Conservation (phyloP, 2,329 filamentous ascomycete species). For the Chaetomium sp. region DNA sequence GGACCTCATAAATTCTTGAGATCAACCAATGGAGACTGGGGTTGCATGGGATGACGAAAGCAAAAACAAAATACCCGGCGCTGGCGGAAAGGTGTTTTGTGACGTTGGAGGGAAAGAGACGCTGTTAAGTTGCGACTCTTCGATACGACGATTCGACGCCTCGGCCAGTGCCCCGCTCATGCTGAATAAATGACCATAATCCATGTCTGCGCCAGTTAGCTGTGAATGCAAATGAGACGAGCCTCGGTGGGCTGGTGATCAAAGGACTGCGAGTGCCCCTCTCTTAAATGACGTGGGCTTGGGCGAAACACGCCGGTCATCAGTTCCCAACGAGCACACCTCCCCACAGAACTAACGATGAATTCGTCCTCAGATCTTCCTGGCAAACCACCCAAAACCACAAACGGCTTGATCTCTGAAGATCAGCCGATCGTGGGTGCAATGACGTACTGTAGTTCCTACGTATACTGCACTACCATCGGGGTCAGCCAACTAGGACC, state of each 20-base stretch:
- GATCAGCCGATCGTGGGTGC: too few relatives aligned
- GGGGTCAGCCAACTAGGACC: too few relatives aligned
- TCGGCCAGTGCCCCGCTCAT: slow-evolving; percentile 16
- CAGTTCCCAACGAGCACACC: too few relatives aligned
- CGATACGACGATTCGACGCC: slow-evolving; percentile 14
- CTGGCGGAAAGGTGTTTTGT: slow-evolving; percentile 18
- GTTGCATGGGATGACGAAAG: slow-evolving; percentile 26
- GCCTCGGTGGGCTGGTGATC: slow-evolving; percentile 1
- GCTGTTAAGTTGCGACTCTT: slow-evolving; percentile 12
- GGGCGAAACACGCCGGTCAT: too few relatives aligned
- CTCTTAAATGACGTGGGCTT: too few relatives aligned
- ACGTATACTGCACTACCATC: too few relatives aligned
- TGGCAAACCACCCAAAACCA: too few relatives aligned
- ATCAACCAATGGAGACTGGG: slow-evolving; percentile 28
- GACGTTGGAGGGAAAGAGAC: slow-evolving; percentile 18
- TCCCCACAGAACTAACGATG: too few relatives aligned
- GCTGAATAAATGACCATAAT: slow-evolving; percentile 23
- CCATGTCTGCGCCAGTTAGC: slow-evolving; percentile 12
- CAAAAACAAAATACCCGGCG: slow-evolving; percentile 25
- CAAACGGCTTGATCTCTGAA: too few relatives aligned
- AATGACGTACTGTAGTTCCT: too few relatives aligned
- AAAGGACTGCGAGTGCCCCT: too few relatives aligned
- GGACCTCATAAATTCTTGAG: slow-evolving; percentile 28
- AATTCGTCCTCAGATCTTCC: too few relatives aligned
- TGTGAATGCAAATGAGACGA: slow-evolving; percentile 12